Evolutionary conservation across 768 basidiomycete genomes (phyloP).

Genomic region (Favolaschia claudopus): DNA sequence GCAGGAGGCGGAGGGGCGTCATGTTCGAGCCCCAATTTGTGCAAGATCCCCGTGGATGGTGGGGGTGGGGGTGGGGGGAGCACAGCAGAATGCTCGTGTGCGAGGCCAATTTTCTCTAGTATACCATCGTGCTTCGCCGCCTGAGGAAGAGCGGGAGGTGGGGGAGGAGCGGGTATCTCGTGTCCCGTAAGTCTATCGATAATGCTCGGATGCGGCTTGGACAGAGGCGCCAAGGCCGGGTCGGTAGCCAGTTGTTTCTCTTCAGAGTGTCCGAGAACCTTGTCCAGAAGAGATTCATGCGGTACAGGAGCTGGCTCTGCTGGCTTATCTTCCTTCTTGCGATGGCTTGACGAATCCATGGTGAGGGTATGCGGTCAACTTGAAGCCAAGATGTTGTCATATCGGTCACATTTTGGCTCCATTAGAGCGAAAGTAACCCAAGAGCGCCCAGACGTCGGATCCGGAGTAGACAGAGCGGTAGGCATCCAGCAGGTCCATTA

Average conservation of each 20-base stretch:
- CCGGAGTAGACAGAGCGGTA: no score
- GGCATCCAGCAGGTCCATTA: background rate
- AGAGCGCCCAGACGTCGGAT: background rate
- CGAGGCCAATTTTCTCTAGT: background rate
- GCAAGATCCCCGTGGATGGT: no score
- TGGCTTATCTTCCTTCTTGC: background rate
- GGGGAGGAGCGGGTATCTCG: background rate
- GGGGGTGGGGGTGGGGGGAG: conserved; percentile 4
- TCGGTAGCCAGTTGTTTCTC: background rate
- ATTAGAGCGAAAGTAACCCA: background rate
- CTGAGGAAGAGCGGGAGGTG: background rate
- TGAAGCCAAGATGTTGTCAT: background rate
- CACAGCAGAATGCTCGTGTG: background rate
- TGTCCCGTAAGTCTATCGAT: background rate
- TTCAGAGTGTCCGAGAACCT: conserved; percentile 7
- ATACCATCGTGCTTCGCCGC: conserved; percentile 2
- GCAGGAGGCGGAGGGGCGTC: no score
- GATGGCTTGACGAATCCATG: conserved; percentile 9
- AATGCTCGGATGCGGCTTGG: background rate
- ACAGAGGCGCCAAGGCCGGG: background rate
- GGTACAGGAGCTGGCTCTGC: background rate
- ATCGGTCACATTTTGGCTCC: conserved; percentile 2
- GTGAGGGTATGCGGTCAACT: conserved; percentile 3
- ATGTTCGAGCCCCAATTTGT: no score
- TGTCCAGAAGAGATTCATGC: conserved; percentile 6